Percentiles rank a stretch among this genome's conserved stretches.
Conservation (phyloP, 805 yeast genomes). For the Saturnispora mendoncae region DNA sequence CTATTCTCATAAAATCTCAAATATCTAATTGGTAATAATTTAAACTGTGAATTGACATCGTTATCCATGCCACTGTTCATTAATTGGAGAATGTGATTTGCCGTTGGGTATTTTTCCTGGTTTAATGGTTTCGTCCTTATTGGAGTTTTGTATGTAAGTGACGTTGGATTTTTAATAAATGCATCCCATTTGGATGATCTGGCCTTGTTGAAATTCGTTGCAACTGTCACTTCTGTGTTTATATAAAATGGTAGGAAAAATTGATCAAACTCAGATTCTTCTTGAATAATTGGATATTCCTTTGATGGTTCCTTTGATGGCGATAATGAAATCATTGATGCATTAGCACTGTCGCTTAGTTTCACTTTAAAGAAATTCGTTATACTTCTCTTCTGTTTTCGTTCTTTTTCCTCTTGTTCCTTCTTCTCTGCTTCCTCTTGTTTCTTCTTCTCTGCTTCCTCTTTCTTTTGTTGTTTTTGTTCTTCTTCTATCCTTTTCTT, state of each 20-base stretch:
- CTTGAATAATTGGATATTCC: not conserved
- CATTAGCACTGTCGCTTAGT: not conserved
- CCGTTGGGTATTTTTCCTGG: conserved; percentile 6
- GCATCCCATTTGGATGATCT: conserved; percentile 12
- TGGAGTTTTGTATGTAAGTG: not conserved
- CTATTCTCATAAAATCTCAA: conserved; percentile 34
- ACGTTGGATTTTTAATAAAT: conserved; percentile 3
- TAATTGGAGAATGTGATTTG: conserved; percentile 27
- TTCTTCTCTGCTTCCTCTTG: conserved; percentile 22
- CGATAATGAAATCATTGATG: not conserved
- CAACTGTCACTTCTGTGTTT: conserved; percentile 20
- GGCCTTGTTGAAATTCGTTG: not conserved
- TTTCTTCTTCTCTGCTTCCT: conserved; percentile 21
- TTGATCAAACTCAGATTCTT: conserved; percentile 16
- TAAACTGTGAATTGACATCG: conserved; percentile 29
- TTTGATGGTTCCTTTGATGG: not conserved
- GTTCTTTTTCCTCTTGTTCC: conserved; percentile 21
- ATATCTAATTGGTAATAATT: conserved; percentile 29
- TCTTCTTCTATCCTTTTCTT: conserved; percentile 25
- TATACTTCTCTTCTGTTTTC: conserved; percentile 24
- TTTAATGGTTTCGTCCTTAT: not conserved
- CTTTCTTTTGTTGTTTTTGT: conserved; percentile 20
- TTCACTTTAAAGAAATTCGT: conserved; percentile 28
- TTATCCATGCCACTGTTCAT: conserved; percentile 26
- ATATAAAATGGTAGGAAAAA: conserved; percentile 26